Conservation (phyloP, 225 moss, liverwort and hornwort genomes). For the Polytrichum formosum region DNA sequence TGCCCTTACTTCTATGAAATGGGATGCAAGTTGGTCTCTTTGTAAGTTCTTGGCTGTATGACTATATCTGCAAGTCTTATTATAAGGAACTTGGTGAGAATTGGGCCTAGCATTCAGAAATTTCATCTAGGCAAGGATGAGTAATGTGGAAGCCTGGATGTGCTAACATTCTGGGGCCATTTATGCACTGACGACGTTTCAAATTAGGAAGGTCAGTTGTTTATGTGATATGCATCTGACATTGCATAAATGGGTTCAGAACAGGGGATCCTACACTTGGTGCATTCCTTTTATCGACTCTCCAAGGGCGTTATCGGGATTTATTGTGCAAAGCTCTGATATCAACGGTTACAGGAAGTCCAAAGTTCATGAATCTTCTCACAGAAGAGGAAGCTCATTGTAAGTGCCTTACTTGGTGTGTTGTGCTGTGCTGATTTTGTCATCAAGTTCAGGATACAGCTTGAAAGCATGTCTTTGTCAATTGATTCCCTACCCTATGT, state of each 20-base stretch:
- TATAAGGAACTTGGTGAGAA: background rate
- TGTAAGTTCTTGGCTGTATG: constrained; percentile 42
- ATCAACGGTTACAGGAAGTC: constrained; percentile 46
- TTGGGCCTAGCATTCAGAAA: no score
- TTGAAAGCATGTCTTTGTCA: background rate
- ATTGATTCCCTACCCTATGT: no score
- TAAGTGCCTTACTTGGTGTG: constrained; percentile 27
- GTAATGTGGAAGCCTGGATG: no score
- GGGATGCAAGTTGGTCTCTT: constrained; percentile 67
- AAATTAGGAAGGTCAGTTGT: background rate
- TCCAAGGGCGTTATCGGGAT: constrained; percentile 89
- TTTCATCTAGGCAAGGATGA: no score
- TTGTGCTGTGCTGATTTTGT: no score
- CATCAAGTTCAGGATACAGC: no score
- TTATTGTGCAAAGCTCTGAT: constrained; percentile 87
- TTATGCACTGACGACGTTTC: no score
- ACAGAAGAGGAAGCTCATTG: constrained; percentile 74
- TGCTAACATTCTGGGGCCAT: no score
- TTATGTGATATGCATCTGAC: background rate
- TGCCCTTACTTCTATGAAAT: constrained; percentile 88
- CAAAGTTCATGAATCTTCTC: constrained; percentile 63
- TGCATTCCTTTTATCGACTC: constrained; percentile 65
- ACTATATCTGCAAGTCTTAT: background rate
- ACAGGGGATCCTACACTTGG: constrained; percentile 63
- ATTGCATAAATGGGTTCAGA: constrained; percentile 17